A percentile compares a stretch with the other conserved stretches of the same genome.
phyloP scores from a whole-genome alignment of 2,329 filamentous ascomycete species.

The Epichloe typhina region DNA sequence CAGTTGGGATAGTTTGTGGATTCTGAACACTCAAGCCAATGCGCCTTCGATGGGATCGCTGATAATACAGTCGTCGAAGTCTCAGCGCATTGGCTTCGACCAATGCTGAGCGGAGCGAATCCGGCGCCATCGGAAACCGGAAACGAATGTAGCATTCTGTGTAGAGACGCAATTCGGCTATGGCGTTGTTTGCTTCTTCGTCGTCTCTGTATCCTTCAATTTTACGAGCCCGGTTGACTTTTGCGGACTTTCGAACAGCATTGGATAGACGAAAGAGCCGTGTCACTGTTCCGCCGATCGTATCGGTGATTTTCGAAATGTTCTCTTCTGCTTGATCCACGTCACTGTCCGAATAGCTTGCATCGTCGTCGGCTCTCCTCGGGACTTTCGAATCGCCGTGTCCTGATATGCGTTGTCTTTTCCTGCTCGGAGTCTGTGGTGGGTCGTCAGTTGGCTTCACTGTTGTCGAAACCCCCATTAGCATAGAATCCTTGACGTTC shows the following conservation, averaged over 20 bases:
- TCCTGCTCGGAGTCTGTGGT: too few relatives aligned
- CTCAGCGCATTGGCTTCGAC: constrained; percentile 2
- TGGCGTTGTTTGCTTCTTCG: constrained; percentile 15
- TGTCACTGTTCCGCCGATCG: constrained; percentile 14
- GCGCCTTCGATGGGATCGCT: neutral
- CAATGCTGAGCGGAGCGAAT: constrained; percentile 11
- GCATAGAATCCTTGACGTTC: too few relatives aligned
- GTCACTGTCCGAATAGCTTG: too few relatives aligned
- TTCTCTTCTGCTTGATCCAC: too few relatives aligned
- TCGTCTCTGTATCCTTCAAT: constrained; percentile 13
- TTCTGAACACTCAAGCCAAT: neutral
- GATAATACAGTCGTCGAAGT: neutral
- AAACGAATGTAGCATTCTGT: constrained; percentile 16
- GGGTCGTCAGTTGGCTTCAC: too few relatives aligned
- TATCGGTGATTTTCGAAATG: too few relatives aligned
- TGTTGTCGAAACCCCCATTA: too few relatives aligned
- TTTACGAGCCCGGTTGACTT: constrained; percentile 11
- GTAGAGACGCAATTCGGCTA: constrained; percentile 15
- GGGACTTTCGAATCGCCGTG: too few relatives aligned
- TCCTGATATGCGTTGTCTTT: too few relatives aligned
- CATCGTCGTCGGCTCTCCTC: too few relatives aligned
- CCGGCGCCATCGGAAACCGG: constrained; percentile 14
- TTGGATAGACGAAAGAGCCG: constrained; percentile 17
- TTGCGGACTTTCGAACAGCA: constrained; percentile 14
- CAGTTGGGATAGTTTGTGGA: neutral